Conservation (phyloP, 805 yeast genomes). For the Saturnispora galanensis region DNA sequence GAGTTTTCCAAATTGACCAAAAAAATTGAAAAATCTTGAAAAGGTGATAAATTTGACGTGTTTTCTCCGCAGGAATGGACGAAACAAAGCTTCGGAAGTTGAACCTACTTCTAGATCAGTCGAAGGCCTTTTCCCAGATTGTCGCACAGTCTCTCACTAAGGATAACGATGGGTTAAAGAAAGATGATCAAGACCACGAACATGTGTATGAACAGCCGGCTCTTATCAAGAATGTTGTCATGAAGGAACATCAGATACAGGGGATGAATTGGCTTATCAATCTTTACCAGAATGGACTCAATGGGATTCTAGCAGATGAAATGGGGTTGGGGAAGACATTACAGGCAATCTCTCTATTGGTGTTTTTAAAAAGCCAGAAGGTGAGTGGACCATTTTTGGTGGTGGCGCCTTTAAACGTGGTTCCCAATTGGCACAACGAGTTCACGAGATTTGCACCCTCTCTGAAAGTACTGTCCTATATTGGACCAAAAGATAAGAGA, state of each 20-base stretch:
- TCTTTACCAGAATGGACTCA: conserved; percentile 83
- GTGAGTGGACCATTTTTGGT: conserved; percentile 69
- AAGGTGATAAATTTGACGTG: no score
- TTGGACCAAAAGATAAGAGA: conserved; percentile 55
- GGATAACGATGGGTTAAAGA: neutral
- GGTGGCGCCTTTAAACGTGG: conserved; percentile 76
- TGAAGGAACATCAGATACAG: conserved; percentile 80
- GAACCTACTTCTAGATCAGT: conserved; percentile 70
- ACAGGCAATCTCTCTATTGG: conserved; percentile 72
- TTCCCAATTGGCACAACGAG: conserved; percentile 78
- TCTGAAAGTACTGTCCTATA: conserved; percentile 51
- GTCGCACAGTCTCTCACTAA: conserved; percentile 53
- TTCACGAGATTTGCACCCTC: conserved; percentile 64
- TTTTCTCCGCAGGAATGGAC: conserved; percentile 4
- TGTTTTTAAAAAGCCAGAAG: conserved; percentile 70
- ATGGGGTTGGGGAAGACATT: conserved; percentile 96
- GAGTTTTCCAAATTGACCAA: no score
- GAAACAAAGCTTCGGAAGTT: conserved; percentile 48
- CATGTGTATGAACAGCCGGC: neutral
- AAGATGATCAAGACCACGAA: neutral
- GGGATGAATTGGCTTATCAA: conserved; percentile 90
- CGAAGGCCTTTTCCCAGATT: conserved; percentile 79
- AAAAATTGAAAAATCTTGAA: no score
- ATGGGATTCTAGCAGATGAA: conserved; percentile 94
- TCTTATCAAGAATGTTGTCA: conserved; percentile 24